Evolutionary conservation across 2,329 filamentous ascomycete species (phyloP).

Genomic region (Penicillium sp.): DNA sequence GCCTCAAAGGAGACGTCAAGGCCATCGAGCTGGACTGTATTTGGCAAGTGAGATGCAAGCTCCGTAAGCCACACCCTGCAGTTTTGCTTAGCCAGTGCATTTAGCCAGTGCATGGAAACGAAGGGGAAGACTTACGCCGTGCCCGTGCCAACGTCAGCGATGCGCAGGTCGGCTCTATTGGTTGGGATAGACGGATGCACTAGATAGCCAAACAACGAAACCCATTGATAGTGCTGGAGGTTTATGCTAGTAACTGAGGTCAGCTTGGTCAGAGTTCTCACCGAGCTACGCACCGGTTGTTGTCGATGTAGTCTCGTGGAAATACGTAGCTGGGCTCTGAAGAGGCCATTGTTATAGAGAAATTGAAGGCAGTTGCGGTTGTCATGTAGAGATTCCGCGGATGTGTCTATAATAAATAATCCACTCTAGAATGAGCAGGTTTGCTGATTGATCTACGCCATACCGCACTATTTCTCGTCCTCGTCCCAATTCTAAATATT

Average conservation of each 20-base stretch:
- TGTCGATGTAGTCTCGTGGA: neutral
- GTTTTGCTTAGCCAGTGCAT: neutral
- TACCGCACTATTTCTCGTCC: too few relatives aligned
- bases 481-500: too few relatives aligned
- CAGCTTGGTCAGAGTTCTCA: neutral
- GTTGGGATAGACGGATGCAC: constrained; percentile 14
- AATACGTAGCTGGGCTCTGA: neutral
- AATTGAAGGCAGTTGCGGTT: too few relatives aligned
- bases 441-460: too few relatives aligned
- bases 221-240: neutral
- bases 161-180: constrained; percentile 6
- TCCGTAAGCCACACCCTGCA: constrained; percentile 15
- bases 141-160: constrained; percentile 22
- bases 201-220: neutral
- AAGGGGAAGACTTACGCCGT: constrained; percentile 14
- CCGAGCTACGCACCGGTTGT: constrained; percentile 1
- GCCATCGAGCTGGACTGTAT: constrained; percentile 15
- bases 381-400: too few relatives aligned
- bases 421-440: too few relatives aligned
- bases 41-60: constrained; percentile 10
- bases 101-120: neutral
- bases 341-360: too few relatives aligned
- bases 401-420: too few relatives aligned
- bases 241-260: neutral
- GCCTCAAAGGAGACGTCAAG: constrained; percentile 16